phyloP scores from a whole-genome alignment of 352 stramenopile species.

The Phytophthora meadii region DNA sequence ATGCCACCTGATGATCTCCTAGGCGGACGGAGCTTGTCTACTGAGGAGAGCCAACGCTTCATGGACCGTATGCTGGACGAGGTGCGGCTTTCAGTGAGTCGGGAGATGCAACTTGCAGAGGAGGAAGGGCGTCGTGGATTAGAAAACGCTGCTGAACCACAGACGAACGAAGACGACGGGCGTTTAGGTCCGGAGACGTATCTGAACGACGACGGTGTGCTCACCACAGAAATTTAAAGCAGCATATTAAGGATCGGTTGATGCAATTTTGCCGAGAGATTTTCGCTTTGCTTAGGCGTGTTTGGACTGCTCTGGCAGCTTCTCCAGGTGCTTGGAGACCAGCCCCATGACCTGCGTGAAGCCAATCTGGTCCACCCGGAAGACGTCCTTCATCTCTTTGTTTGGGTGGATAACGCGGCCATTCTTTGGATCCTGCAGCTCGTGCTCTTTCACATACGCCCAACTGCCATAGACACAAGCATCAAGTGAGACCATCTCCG shows the following conservation, averaged over 20 bases:
- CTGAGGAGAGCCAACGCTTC: conserved; percentile 78
- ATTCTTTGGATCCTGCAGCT: conserved; percentile 76
- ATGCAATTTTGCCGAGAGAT: neutral
- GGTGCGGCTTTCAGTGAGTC: conserved; percentile 56
- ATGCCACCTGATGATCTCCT: conserved; percentile 63
- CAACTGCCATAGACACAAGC: conserved; percentile 44
- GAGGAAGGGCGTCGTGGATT: conserved; percentile 15
- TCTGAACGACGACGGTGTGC: conserved; percentile 73
- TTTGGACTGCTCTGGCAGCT: conserved; percentile 23
- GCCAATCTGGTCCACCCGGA: conserved; percentile 71
- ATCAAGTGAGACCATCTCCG: neutral
- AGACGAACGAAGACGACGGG: conserved; percentile 32
- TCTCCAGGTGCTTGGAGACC: conserved; percentile 75
- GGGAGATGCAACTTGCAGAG: conserved; percentile 52
- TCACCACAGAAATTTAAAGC: conserved; percentile 67
- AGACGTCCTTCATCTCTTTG: conserved; percentile 69
- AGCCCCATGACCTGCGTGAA: conserved; percentile 80
- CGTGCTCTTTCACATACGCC: conserved; percentile 78
- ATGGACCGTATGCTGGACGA: conserved; percentile 85
- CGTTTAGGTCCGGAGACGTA: conserved; percentile 67
- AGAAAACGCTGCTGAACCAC: conserved; percentile 13
- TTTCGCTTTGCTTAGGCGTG: neutral
- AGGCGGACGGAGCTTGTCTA: conserved; percentile 45
- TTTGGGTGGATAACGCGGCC: conserved; percentile 78
- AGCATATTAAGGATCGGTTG: neutral